Base-by-base conservation (phyloP, 2,329 filamentous ascomycete genomes). In the Aspergillus vadensis region DNA sequence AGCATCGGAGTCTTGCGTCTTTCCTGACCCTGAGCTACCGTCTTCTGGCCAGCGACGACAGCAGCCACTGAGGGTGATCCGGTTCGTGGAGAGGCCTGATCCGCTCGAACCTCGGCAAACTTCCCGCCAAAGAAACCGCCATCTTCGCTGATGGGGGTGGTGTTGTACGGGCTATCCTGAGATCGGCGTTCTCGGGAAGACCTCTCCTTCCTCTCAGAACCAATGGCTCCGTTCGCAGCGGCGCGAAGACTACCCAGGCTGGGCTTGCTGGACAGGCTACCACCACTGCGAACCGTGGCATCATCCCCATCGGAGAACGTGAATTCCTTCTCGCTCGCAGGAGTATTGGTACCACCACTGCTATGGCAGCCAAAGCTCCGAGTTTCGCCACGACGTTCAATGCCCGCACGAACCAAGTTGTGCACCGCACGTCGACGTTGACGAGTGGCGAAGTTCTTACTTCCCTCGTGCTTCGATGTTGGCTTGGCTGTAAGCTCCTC, bases 361-460 rank as follows among this genome's bases (percentile, higher is more conserved):
- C 82, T 82, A 63, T 81, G 81, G 52, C 84, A 86, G 74, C 88
- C 89, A 64, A 86, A 83, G 64, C 89, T 91, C 60, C 88, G 82
- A 79, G 85, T 90, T 82, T 85, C 74, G n/a, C 75, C 85, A 59
- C 94, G 91, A 61, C 95, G 91, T 72, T 92, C 91, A 64, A 95
- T 85, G 15, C 94, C 93, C 57, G 94, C 94, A 66, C 91, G 91
- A 63, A 97, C 91, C 53, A 99, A 85, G 74, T 92, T 97, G 80
- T 93, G 88, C 48, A 99, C 88, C 25, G 95, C 95, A 69, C 91
- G 92, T 65, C 94, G 92, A 62, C 95, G 92, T 71, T 96, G 93
- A 63, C 95, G 92, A 58, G 92, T 88, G 10, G 91, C 90, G 79
- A 99, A 99, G 81, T 99, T 99, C 86, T 97, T 82, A 87, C 94